Evolutionary conservation across 129 eudicot species (phyloP).

Genomic region (Chrysanthemum seticuspe): DNA sequence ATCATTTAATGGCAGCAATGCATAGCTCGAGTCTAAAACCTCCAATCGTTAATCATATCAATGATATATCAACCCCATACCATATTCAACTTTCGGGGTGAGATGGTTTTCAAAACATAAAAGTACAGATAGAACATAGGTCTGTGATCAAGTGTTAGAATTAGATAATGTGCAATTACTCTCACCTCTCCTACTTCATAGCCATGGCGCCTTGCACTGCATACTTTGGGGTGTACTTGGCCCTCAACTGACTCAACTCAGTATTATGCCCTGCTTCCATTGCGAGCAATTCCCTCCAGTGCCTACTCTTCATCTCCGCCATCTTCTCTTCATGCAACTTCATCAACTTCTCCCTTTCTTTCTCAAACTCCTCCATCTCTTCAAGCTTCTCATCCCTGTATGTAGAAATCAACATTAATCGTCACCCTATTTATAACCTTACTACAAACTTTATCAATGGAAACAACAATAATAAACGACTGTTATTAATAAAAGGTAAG

Average conservation of each 20-base stretch:
- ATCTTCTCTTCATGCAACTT: constrained; percentile 37
- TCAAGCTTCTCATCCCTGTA: constrained; percentile 25
- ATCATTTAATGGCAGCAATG: too few species aligned
- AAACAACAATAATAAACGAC: neutral
- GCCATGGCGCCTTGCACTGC: neutral
- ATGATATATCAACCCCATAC: too few species aligned
- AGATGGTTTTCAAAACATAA: too few species aligned
- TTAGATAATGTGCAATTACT: too few species aligned
- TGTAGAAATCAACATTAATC: neutral
- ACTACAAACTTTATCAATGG: too few species aligned
- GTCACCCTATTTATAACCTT: too few species aligned
- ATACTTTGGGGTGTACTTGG: constrained; percentile 46
- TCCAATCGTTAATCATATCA: too few species aligned
- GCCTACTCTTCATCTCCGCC: constrained; percentile 46
- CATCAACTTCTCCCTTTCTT: constrained; percentile 27
- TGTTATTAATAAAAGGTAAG: neutral
- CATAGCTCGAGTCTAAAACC: too few species aligned
- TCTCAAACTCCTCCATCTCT: constrained; percentile 30
- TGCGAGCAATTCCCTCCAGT: constrained; percentile 46
- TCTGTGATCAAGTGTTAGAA: too few species aligned
- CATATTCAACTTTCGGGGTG: too few species aligned
- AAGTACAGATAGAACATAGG: too few species aligned
- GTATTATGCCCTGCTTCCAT: constrained; percentile 58
- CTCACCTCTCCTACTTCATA: too few species aligned
- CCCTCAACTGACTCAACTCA: constrained; percentile 46